Conservation (phyloP, 1,284 basidiomycete species). For the Apiotrichum domesticum region DNA sequence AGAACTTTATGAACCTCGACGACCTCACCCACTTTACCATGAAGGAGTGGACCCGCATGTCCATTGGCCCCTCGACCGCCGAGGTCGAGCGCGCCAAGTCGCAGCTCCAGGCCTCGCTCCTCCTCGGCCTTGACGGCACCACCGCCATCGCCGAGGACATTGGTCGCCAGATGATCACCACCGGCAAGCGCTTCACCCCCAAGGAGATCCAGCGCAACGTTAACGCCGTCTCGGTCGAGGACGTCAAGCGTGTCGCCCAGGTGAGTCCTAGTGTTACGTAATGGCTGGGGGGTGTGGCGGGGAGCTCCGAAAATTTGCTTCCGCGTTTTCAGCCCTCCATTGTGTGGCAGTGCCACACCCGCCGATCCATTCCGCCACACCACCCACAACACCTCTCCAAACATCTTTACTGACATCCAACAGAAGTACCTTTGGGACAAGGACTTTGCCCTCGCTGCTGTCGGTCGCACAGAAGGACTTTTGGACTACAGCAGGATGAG, state of each 20-base stretch:
- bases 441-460: slow-evolving; percentile 64
- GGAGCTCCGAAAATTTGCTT: background rate
- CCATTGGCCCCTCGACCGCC: slow-evolving; percentile 69
- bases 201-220: slow-evolving; percentile 90
- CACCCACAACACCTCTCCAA: too few relatives aligned
- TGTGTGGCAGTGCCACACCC: too few relatives aligned
- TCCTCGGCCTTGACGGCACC: slow-evolving; percentile 87
- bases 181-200: slow-evolving; percentile 81
- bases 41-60: slow-evolving; percentile 96
- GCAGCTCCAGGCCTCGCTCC: slow-evolving; percentile 89
- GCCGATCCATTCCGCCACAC: background rate
- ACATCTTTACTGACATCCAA: background rate
- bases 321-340: background rate
- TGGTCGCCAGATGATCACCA: slow-evolving; percentile 92
- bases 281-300: too few relatives aligned
- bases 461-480: slow-evolving; percentile 83
- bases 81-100: slow-evolving; percentile 97
- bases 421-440: slow-evolving; percentile 93
- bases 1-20: slow-evolving; percentile 88
- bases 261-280: background rate
- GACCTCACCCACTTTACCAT: slow-evolving; percentile 92
- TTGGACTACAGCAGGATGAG: slow-evolving; percentile 24
- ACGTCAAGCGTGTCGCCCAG: slow-evolving; percentile 82
- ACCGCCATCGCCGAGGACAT: slow-evolving; percentile 98
- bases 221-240: slow-evolving; percentile 77